Evolutionary conservation across 2,329 filamentous ascomycete species (phyloP), one percentile per base, ranked within the genome.

Genomic region (Saccharata proteae): DNA sequence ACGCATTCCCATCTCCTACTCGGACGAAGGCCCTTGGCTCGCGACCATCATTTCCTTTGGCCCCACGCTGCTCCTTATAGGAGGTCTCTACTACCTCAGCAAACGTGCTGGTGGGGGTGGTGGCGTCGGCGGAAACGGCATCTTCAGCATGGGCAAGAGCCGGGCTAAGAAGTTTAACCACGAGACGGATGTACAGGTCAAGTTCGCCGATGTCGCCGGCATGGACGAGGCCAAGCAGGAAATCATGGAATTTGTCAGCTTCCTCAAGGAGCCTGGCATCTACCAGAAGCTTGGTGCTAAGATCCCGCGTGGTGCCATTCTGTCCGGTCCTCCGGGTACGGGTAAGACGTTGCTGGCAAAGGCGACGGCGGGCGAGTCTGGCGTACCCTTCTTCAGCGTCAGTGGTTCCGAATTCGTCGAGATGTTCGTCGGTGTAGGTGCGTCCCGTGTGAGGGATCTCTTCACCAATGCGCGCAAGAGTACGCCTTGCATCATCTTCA

Each of bases 201-300:
- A 94, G 59, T 98, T 98, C 54, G 67, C 82, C 27, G 90, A 98
- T 53, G 90, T 98, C 25, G 90, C 90, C 24, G 90, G 90, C 43
- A 88, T 96, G 77, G 90, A 98, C 54, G 90, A 98, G 61, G 90
- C 90, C 35, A 98, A 98, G 69, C 67, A 77, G 35, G 90, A 98
- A 59, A 98, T 98, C 45, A 94, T 96, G 85, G 90, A 98, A 58
- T 98, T 98, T 48, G 90, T 98, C 44, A 86, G 80, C 53, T 98
- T 98, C 67, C 62, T 98, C 40, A 88, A 94, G 65, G 80, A 90
- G 48, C 90, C 90, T 1, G 81, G 84, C 46, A 77, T 81, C 42
- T 98, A 93, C 61, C 78, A 93, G 61, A 82, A 81, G 56, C 74
- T 98, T 12, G 90, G 90, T 47, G 90, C 90, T 40, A 98, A 98